Evolutionary conservation across 345 rosid genomes (phyloP), one percentile per base, ranked within the genome.

Genomic region (Sonneratia caseolaris): DNA sequence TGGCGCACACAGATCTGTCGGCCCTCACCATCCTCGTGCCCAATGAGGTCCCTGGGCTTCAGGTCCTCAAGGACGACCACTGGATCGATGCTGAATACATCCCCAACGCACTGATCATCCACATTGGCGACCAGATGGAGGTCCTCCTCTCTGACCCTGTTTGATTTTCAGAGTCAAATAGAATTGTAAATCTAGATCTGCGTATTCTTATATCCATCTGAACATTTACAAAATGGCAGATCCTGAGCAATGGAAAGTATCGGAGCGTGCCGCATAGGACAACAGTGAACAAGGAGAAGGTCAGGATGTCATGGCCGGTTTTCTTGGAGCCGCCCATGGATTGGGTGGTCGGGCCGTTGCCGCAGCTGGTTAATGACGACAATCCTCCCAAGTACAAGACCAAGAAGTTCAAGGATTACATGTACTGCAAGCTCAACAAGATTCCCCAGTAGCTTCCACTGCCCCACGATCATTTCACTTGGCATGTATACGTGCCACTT

Each of bases 261-360:
- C 90, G 85, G 77, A 73, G 81, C 5, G 96, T 90, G 75, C 68
- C 87, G 66, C 97, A 90, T 69, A 81, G 97, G 59, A 86, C 89
- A 3, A 90, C 92, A 0, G 97, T 95, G 70, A 79, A 75, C 51
- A 87, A 87, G 70, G 89, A 89, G 5, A 85, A 75, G 80, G 78
- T 89, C 7, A 88, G 97, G 79, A 91, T 94, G 98, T 92, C 99
- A 19, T 95, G 96, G 99, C 97, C 97, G 0, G 92, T 95, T 14
- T 95, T 95, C 83, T 62, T 95, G 81, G 97, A 92, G 79, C 97
- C 99, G 5, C 88, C 88, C 15, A 65, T 71, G 10, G 97, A 92
- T 36, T 71, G 71, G 74, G 83, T 74, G 48, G 84, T 90, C 5
- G 92, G 93, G 2, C 97, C 97, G 6, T 82, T 86, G 70, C 81